Conservation (phyloP, 176 grass and related monocot species). For the Triticum urartu region DNA sequence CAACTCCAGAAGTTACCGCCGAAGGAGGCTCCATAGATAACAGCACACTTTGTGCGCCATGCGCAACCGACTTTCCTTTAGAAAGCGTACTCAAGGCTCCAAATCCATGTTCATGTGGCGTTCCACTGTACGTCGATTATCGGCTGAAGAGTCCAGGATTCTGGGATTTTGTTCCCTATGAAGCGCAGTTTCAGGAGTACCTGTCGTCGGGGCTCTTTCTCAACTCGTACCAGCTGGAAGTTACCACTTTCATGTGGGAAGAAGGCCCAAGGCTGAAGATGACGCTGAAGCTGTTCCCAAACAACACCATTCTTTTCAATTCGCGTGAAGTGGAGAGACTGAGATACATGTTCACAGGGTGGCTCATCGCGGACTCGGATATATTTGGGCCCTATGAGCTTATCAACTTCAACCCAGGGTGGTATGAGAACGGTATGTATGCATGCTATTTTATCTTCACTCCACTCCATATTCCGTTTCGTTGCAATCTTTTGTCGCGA, state of each 20-base stretch:
- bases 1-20: neutral
- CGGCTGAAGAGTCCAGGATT: slow-evolving; percentile 79
- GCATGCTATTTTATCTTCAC: slow-evolving; percentile 19
- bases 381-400: slow-evolving; percentile 86
- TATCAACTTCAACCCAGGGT: slow-evolving; percentile 46
- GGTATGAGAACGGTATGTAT: slow-evolving; percentile 44
- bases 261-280: slow-evolving; percentile 70
- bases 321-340: slow-evolving; percentile 47
- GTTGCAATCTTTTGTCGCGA: neutral
- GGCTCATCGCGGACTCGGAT: slow-evolving; percentile 57
- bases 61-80: slow-evolving; percentile 19
- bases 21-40: slow-evolving; percentile 12
- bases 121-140: slow-evolving; percentile 50
- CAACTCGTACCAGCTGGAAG: slow-evolving; percentile 43
- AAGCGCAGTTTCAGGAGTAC: slow-evolving; percentile 46
- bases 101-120: slow-evolving; percentile 33
- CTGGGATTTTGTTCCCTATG: slow-evolving; percentile 53
- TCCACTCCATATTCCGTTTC: neutral
- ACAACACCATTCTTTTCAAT: slow-evolving; percentile 25
- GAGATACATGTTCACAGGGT: slow-evolving; percentile 64
- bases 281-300: slow-evolving; percentile 60
- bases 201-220: slow-evolving; percentile 51
- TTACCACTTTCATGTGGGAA: slow-evolving; percentile 55
- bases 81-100: slow-evolving; percentile 43
- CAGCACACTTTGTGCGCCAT: slow-evolving; percentile 25